Base-by-base conservation (phyloP, 2,329 filamentous ascomycete genomes). In the Fusarium penzigii region DNA sequence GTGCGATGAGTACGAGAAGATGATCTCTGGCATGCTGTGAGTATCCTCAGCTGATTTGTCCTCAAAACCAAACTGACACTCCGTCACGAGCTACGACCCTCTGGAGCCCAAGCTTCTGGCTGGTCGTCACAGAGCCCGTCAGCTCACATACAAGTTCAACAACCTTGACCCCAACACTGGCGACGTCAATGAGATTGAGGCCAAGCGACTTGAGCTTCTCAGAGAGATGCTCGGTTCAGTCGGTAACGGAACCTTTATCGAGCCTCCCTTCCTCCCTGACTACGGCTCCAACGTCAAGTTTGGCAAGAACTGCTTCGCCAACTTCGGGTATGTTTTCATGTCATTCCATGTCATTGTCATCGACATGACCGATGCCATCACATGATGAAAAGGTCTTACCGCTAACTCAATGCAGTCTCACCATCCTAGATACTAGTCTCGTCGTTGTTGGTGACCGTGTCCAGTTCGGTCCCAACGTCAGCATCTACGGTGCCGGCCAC, bases 371-470 rank as follows among this genome's bases (percentile, higher is more conserved):
- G n/a, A n/a, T n/a, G n/a, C n/a, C n/a, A n/a, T 25, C 20, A 25
- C 20, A 5, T 25, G 20, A 7, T 25, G 20, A 25, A 25, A 25
- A 7, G 7, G 5, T 5, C 4, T 25, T 7, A 25, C 7, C 20
- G 20, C 46, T 53, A 14, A 48, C 3, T 2, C 5, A 5, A 0
- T n/a, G 6, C 14, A 78, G 76, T 53, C 65, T 80, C 49, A 83
- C 84, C 2, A 86, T 92, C 53, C 74, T 92, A 13, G 89, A 93
- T 66, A 90, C 85, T n/a, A 88, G 84, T 58, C 74, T 83, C 3
- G 85, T 92, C 39, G 75, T 69, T 5, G 87, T 92, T 43, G 89
- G 89, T 0, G 79, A 86, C 25, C 81, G 89, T 29, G 89, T 88
- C 2, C 72, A 89, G 58, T 78, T 92, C 49, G 90, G 87, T 0